A percentile compares a stretch with the other conserved stretches of the same genome.
Evolutionary conservation across 1,284 basidiomycete species (phyloP).

Genomic region (Ustilago esculenta): DNA sequence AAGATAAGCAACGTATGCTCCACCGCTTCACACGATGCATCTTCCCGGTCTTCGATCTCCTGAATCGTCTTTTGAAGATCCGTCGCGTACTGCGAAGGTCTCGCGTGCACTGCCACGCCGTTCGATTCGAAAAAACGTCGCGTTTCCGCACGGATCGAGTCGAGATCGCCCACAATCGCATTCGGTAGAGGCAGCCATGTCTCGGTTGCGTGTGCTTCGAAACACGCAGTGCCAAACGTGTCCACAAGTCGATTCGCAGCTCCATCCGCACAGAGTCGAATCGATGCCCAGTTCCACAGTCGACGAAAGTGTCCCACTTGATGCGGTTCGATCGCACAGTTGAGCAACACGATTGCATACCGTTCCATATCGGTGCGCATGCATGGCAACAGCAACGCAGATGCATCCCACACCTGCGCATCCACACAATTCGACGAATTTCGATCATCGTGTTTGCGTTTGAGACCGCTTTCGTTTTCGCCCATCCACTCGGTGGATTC

Average conservation of each 20-base stretch:
- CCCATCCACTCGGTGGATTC: no score
- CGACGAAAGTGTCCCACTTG: slow-evolving; percentile 39
- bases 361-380: background rate
- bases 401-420: slow-evolving; percentile 13
- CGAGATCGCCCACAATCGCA: slow-evolving; percentile 91
- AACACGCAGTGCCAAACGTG: slow-evolving; percentile 68
- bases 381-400: slow-evolving; percentile 18
- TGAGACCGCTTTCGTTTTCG: slow-evolving; percentile 15
- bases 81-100: slow-evolving; percentile 82
- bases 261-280: slow-evolving; percentile 83
- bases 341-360: slow-evolving; percentile 57
- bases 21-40: slow-evolving; percentile 66
- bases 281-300: slow-evolving; percentile 55
- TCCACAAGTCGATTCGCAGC: slow-evolving; percentile 90
- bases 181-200: slow-evolving; percentile 72
- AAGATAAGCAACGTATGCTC: slow-evolving; percentile 75
- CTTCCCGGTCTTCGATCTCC: slow-evolving; percentile 72
- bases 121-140: slow-evolving; percentile 75
- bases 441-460: slow-evolving; percentile 23
- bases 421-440: background rate
- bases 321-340: slow-evolving; percentile 40
- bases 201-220: slow-evolving; percentile 6
- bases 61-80: slow-evolving; percentile 92
- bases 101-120: slow-evolving; percentile 77
- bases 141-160: slow-evolving; percentile 83